Evolutionary conservation across 2,329 filamentous ascomycete species (phyloP), one percentile per base, ranked within the genome.

Genomic region (Pseudovirgaria hyperparasitica): DNA sequence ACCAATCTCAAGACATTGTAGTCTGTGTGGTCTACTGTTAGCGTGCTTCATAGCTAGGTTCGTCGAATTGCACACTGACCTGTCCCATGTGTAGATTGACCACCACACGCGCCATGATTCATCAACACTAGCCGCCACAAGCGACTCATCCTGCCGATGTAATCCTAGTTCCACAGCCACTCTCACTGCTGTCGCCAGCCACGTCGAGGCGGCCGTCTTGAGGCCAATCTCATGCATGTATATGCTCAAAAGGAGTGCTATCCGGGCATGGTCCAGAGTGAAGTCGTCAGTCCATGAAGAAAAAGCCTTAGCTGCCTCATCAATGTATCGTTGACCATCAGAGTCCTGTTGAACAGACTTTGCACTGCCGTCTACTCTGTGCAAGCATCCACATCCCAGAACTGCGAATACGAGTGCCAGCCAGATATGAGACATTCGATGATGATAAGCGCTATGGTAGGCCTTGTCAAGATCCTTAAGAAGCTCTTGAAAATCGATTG

Each of bases 91-190:
- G 54, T 96, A 96, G 30, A 93, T 72, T 9, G 82, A 74, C 85
- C 90, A 98, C 87, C 87, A 98, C 3, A 90, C 72, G 29, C 86
- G 69, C 34, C 81, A 73, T 29, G 86, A 73, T 72, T 87, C 85
- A 53, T 96, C 87, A 8, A 71, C 71, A 42, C 93, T 85, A 9
- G 92, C 62, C 1, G 74, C 65, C 2, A 79, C 68, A 66, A 77
- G 84, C 1, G 75, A 67, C 1, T 76, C 77, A 2, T 72, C 70
- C 42, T 92, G 82, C 5, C 70, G 61, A 43, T 94, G 77, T 7
- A 96, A 62, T 1, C 82, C 82, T 23, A 94, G 64, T 38, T 90
- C 81, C 48, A 96, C 87, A 0, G 79, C 80, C 27, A 80, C 75
- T 26, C 81, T 69, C 13, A 92, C 74, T 0, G 85, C 79, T 19